These are phyloP conservation scores for Astrothelium macrocarpum DNA, from an alignment of 495 filamentous ascomycete species.

Conservation along the genomic window DNA sequence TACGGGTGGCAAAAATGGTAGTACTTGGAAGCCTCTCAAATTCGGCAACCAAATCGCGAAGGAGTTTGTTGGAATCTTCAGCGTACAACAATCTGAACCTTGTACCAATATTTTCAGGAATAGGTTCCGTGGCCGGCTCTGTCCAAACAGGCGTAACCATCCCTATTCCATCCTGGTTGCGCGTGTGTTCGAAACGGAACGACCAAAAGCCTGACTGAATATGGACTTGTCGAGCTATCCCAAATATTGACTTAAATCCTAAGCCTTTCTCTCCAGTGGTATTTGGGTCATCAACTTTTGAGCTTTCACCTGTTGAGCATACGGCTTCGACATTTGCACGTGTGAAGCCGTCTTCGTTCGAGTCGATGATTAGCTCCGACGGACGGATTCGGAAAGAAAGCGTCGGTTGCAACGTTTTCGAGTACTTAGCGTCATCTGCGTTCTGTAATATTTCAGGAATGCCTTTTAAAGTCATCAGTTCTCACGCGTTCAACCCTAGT, in stretches of 20 bases:
- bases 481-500: too few relatives aligned
- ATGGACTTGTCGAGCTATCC: conserved; percentile 36
- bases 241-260: conserved; percentile 47
- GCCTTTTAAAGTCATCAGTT: too few relatives aligned
- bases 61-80: too few relatives aligned
- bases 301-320: conserved; percentile 30
- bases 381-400: conserved; percentile 21
- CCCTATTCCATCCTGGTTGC: conserved; percentile 19
- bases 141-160: conserved; percentile 24
- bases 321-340: conserved; percentile 31
- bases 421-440: not conserved
- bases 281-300: conserved; percentile 31
- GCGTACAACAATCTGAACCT: conserved; percentile 2
- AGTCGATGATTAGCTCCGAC: conserved; percentile 28
- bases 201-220: conserved; percentile 40
- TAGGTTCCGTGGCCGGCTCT: not conserved
- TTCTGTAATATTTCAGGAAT: not conserved
- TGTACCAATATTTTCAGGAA: conserved; percentile 1
- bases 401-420: not conserved
- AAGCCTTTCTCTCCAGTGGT: conserved; percentile 45
- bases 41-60: too few relatives aligned
- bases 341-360: conserved; percentile 38
- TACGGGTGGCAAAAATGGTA: too few relatives aligned
- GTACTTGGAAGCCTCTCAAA: too few relatives aligned
- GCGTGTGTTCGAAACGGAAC: conserved; percentile 35